phyloP scores from a whole-genome alignment of 148 eudicot genomes.

The Rhododendron simsii region DNA sequence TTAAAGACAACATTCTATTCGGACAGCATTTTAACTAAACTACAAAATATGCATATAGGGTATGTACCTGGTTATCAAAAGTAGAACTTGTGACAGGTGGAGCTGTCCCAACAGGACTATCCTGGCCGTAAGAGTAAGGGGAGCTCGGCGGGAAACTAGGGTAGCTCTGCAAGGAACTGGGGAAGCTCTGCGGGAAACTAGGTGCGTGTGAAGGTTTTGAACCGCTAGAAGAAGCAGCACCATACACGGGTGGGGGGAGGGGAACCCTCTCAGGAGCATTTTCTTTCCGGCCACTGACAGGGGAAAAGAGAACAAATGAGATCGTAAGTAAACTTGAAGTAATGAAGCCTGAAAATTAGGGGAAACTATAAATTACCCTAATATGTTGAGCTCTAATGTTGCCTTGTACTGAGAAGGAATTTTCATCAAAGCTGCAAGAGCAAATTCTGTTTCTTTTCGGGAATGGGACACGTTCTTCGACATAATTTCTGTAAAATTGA shows the following conservation, averaged over 20 bases:
- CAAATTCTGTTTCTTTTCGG: constrained; percentile 89
- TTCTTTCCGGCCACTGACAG: constrained; percentile 61
- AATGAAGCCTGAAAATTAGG: constrained; percentile 1
- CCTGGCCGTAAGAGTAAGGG: constrained; percentile 25
- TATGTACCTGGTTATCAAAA: constrained; percentile 56
- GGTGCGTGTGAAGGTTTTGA: constrained; percentile 40
- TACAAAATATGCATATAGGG: background rate
- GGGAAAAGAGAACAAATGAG: constrained; percentile 13
- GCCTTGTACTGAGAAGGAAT: constrained; percentile 92
- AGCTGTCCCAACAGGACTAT: constrained; percentile 24
- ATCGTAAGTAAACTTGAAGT: background rate
- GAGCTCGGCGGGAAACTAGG: constrained; percentile 44
- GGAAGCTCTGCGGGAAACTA: constrained; percentile 40
- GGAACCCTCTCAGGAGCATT: constrained; percentile 53
- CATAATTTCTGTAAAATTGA: constrained; percentile 91
- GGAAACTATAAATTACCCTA: constrained; percentile 49
- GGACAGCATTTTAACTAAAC: background rate
- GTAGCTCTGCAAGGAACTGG: constrained; percentile 44
- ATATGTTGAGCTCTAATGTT: constrained; percentile 66
- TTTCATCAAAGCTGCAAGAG: constrained; percentile 88
- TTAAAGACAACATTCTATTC: background rate
- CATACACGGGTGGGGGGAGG: constrained; percentile 69
- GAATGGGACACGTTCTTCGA: constrained; percentile 53
- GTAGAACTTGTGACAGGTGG: constrained; percentile 40
- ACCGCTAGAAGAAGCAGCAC: constrained; percentile 35